These are phyloP conservation scores for Ophiocordyceps camponoti-saundersi DNA, from an alignment of 2,329 filamentous ascomycete genomes.

Conservation along the genomic window DNA sequence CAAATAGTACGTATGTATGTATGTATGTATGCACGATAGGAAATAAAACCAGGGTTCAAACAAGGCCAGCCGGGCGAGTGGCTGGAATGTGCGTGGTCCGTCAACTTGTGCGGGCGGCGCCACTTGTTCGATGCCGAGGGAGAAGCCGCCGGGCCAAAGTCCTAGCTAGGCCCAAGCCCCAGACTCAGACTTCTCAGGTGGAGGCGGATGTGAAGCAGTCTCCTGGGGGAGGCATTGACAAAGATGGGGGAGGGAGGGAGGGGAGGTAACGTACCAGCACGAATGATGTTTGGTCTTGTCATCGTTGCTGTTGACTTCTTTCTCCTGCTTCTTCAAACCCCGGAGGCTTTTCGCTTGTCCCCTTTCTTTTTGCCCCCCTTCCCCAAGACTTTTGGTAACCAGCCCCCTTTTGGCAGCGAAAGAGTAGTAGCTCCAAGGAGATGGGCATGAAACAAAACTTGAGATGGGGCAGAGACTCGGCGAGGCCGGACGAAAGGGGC, in stretches of 20 bases:
- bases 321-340: not conserved
- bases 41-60: not conserved
- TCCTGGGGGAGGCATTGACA: conserved; percentile 5
- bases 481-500: not conserved
- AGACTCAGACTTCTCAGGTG: not conserved
- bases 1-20: not conserved
- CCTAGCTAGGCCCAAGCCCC: not conserved
- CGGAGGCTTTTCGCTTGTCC: not conserved
- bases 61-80: not conserved
- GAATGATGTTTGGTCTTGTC: conserved; percentile 42
- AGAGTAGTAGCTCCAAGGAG: not conserved
- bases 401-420: no score
- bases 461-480: not conserved
- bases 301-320: conserved; percentile 15
- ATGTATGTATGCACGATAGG: not conserved
- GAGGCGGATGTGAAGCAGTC: not conserved
- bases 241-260: conserved; percentile 1
- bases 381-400: not conserved
- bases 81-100: conserved; percentile 1
- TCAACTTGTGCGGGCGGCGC: not conserved
- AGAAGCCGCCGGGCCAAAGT: not conserved
- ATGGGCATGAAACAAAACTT: not conserved
- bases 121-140: not conserved
- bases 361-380: not conserved
- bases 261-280: conserved; percentile 34